Conservation (phyloP, 129 eudicot species). For the Smallanthus sonchifolius region DNA sequence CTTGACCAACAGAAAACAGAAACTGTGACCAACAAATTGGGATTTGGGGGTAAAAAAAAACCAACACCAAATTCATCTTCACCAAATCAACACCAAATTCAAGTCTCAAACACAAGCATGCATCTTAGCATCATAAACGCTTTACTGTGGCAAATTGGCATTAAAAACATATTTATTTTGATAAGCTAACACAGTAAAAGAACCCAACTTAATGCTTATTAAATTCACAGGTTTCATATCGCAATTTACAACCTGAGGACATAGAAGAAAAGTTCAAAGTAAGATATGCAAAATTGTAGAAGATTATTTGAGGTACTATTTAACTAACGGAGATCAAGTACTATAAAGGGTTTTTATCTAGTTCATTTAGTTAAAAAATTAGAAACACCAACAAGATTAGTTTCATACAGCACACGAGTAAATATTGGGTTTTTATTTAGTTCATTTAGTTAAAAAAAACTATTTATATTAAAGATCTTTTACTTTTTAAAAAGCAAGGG, state of each 20-base stretch:
- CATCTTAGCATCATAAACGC: conserved; percentile 11
- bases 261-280: not conserved
- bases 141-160: not conserved
- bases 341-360: not conserved
- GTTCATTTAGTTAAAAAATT: too few relatives aligned
- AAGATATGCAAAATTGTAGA: not conserved
- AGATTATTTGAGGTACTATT: not conserved
- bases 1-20: too few relatives aligned
- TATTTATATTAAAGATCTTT: too few relatives aligned
- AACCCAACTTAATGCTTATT: not conserved
- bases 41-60: too few relatives aligned
- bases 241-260: not conserved
- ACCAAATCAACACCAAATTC: too few relatives aligned
- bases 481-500: too few relatives aligned
- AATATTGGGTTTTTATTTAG: too few relatives aligned
- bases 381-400: too few relatives aligned
- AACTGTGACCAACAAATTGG: too few relatives aligned
- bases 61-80: too few relatives aligned
- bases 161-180: not conserved
- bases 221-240: not conserved
- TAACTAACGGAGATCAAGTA: conserved; percentile 1
- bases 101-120: not conserved
- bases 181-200: not conserved
- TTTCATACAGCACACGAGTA: too few relatives aligned
- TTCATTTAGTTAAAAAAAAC: too few relatives aligned